Conservation (phyloP, 192 early-diverging fungal species). For the Mortierella antarctica region DNA sequence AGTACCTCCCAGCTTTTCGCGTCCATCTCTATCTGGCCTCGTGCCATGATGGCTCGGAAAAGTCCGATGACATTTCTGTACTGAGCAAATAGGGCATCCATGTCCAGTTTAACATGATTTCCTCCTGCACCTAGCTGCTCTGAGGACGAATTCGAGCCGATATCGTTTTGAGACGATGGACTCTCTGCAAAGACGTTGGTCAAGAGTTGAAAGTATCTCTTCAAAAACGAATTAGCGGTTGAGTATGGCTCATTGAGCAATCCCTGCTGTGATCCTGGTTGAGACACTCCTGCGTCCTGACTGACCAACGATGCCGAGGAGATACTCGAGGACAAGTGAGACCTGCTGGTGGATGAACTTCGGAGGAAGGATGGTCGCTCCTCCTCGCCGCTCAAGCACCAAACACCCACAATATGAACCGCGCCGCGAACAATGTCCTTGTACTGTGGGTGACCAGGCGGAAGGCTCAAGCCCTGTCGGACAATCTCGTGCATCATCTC, state of each 20-base stretch:
- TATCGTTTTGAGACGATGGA: conserved; percentile 14
- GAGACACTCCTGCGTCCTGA: conserved; percentile 12
- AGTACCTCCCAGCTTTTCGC: conserved; percentile 67
- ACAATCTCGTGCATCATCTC: conserved; percentile 85
- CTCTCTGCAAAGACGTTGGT: conserved; percentile 71
- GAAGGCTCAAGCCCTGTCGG: conserved; percentile 75
- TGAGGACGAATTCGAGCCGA: conserved; percentile 50
- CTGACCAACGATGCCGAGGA: conserved; percentile 15
- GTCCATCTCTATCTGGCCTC: conserved; percentile 65
- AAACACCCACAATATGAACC: conserved; percentile 72
- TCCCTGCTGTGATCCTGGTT: conserved; percentile 7
- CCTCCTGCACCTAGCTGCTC: conserved; percentile 35
- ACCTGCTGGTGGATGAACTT: conserved; percentile 16
- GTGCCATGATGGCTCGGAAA: conserved; percentile 68
- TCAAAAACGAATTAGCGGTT: conserved; percentile 69
- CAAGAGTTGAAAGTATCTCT: conserved; percentile 75
- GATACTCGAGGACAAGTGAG: conserved; percentile 17
- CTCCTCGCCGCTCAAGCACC: conserved; percentile 75
- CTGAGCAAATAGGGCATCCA: conserved; percentile 59
- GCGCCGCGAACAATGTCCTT: conserved; percentile 74
- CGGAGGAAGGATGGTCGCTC: conserved; percentile 77
- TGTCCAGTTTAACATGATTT: conserved; percentile 56
- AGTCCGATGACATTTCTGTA: conserved; percentile 78
- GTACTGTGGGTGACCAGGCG: conserved; percentile 63
- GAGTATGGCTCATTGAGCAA: conserved; percentile 36